Evolutionary conservation across 352 stramenopile genomes (phyloP), one percentile per base, ranked within the genome.

Genomic region (Phytophthora kernoviae): DNA sequence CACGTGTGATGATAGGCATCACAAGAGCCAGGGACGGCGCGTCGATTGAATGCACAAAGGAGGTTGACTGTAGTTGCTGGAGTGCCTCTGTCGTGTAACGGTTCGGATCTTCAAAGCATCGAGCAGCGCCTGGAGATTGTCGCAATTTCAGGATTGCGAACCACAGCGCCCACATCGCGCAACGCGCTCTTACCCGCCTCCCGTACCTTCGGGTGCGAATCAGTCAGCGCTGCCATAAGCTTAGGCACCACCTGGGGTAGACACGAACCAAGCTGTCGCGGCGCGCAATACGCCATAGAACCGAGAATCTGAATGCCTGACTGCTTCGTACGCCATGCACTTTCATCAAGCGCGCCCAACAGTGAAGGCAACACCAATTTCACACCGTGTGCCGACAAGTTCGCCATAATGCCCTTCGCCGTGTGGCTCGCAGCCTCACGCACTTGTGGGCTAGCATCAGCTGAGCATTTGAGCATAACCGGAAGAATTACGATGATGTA

Each of bases 21-120:
- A 99, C 94, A n/a, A 99, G 84, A 20, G 98, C 97, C 22, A 99
- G 79, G 59, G 97, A 99, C 17, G 98, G 96, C 22, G 98, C 97
- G 73, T 99, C 98, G 65, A 99, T 99, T 59, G 97, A 98, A 81
- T 99, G 98, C 62, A 99, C 85, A 75, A 99, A 99, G 56, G 97
- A 96, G 24, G 96, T 99, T 36, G 90, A 96, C 56, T 99, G 97
- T 26, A 99, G 74, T 61, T 97, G 86, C 80, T 99, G 97, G 15
- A 99, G 79, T 46, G 97, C 98, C 22, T 93, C 85, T 15, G 90
- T 65, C 15, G 97, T 99, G 62, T 91, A 71, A 53, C 84, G 86
- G 62, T 94, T 94, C 1, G 94, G 94, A 65, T 99, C 97, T 46
- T 97, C 20, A 99, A 73, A 9, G 97, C 98, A 51, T 96, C 96